Percentiles rank a stretch among this genome's conserved stretches.
These are phyloP conservation scores for Hydrangea macrophylla DNA, from an alignment of 148 eudicot genomes.

Conservation along the genomic window DNA sequence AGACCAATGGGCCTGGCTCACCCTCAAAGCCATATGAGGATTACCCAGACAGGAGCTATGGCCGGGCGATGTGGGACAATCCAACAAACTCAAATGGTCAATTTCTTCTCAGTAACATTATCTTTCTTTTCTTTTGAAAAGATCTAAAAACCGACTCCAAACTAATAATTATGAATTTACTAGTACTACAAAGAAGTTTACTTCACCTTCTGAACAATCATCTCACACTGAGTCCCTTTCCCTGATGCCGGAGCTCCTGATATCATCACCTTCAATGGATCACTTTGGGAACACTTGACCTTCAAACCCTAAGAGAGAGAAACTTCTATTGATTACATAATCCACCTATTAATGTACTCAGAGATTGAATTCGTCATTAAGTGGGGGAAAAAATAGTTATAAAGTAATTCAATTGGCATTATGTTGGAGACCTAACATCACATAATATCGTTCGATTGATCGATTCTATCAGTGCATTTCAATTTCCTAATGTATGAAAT, in stretches of 20 bases:
- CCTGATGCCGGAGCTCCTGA: conserved; percentile 99
- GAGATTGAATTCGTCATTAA: too few relatives aligned
- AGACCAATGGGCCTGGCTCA: too few relatives aligned
- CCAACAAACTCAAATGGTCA: neutral
- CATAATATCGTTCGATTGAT: neutral
- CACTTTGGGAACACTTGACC: conserved; percentile 46
- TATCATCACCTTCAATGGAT: conserved; percentile 90
- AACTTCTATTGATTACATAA: neutral
- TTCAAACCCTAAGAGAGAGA: conserved; percentile 24
- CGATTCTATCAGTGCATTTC: neutral
- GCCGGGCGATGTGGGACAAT: too few relatives aligned
- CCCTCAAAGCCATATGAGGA: too few relatives aligned
- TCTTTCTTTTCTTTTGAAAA: neutral
- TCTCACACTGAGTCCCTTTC: conserved; percentile 94
- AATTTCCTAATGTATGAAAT: neutral
- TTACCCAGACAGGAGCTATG: too few relatives aligned
- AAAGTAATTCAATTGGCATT: neutral
- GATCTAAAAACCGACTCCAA: neutral
- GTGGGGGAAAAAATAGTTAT: neutral
- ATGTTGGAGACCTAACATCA: neutral
- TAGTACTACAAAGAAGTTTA: neutral
- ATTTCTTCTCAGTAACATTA: neutral
- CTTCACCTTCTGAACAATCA: conserved; percentile 73
- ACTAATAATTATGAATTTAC: neutral
- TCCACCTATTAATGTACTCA: too few relatives aligned